Conservation (phyloP, 805 yeast genomes). For the Ogataea trehalophila region DNA sequence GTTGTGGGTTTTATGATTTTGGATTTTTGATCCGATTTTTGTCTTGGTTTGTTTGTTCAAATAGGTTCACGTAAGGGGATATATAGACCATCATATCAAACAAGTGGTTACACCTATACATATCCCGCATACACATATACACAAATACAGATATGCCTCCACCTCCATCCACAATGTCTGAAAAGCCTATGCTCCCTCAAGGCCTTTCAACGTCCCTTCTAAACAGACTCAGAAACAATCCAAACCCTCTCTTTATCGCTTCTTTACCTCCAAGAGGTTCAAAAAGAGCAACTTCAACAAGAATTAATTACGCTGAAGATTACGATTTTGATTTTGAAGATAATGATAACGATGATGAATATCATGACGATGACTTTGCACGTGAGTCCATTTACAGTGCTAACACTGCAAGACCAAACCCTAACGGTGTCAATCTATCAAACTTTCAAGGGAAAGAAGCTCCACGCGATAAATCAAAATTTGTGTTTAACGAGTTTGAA, state of each 20-base stretch:
- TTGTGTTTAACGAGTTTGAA: constrained; percentile 31
- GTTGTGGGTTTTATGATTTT: no score
- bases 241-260: constrained; percentile 66
- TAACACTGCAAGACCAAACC: background rate
- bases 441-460: constrained; percentile 38
- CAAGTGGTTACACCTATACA: background rate
- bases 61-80: no score
- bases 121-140: background rate
- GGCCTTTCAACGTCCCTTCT: constrained; percentile 73
- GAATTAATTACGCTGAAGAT: constrained; percentile 76
- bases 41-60: no score
- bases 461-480: constrained; percentile 32
- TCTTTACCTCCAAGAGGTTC: constrained; percentile 75
- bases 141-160: background rate
- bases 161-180: constrained; percentile 10
- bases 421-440: constrained; percentile 17
- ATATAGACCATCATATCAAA: no score
- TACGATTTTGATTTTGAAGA: constrained; percentile 51
- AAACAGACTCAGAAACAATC: constrained; percentile 66
- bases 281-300: constrained; percentile 58
- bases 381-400: background rate
- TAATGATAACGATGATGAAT: constrained; percentile 30
- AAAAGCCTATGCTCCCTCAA: constrained; percentile 53
- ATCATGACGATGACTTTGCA: constrained; percentile 39
- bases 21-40: no score